phyloP scores from a whole-genome alignment of 495 filamentous ascomycete species.

The Jackrogersella multiformis region DNA sequence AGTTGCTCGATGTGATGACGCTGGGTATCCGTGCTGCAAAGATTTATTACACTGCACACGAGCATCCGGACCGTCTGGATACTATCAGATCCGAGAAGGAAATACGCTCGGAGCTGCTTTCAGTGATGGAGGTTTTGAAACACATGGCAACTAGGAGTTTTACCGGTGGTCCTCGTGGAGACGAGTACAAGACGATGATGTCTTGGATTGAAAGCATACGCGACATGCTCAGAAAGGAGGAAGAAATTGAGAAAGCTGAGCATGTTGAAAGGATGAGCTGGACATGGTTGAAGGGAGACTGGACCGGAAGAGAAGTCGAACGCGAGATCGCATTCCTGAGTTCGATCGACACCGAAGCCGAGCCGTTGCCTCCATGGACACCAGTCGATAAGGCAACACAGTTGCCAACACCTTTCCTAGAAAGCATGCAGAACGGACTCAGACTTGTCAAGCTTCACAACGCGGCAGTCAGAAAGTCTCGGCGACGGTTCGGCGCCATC shows the following conservation, averaged over 20 bases:
- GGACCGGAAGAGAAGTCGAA: conserved; percentile 78
- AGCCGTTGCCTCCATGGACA: conserved; percentile 74
- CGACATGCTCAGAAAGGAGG: conserved; percentile 76
- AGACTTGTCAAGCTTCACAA: conserved; percentile 90
- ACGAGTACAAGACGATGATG: conserved; percentile 76
- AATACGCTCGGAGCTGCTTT: conserved; percentile 80
- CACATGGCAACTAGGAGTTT: conserved; percentile 90
- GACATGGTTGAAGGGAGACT: conserved; percentile 82
- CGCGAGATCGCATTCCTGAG: conserved; percentile 86
- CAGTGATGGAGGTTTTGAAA: conserved; percentile 88
- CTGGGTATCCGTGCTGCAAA: conserved; percentile 93
- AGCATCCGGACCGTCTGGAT: conserved; percentile 82
- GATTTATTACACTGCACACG: conserved; percentile 91
- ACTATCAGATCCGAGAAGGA: conserved; percentile 83
- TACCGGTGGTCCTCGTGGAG: conserved; percentile 76
- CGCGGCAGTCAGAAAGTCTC: conserved; percentile 81
- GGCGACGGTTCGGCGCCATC: conserved; percentile 90
- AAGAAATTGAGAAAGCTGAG: conserved; percentile 77
- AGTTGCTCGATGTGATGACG: conserved; percentile 90
- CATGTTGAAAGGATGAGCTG: conserved; percentile 73
- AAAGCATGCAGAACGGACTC: conserved; percentile 77
- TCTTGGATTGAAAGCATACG: conserved; percentile 81
- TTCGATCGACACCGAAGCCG: conserved; percentile 61
- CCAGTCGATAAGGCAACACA: conserved; percentile 61
- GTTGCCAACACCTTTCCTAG: conserved; percentile 80